Conservation (phyloP, 495 filamentous ascomycete species). For the Penicillium bialowiezense region DNA sequence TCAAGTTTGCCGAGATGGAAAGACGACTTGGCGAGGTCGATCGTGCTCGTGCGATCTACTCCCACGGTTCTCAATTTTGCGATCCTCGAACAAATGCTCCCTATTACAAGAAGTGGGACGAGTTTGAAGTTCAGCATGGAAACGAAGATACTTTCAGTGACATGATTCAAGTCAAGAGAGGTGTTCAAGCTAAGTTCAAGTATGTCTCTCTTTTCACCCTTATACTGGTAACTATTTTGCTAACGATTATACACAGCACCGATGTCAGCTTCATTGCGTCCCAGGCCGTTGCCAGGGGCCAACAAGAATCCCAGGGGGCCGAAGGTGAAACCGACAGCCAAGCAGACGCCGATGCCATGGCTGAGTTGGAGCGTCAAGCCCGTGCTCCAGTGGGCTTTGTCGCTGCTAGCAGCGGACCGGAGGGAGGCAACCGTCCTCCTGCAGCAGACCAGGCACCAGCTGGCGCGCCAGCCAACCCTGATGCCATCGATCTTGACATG, state of each 20-base stretch:
- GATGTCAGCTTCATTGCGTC: conserved; percentile 98
- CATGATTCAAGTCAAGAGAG: conserved; percentile 96
- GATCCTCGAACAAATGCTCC: conserved; percentile 84
- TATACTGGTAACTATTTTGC: conserved; percentile 4
- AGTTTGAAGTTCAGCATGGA: conserved; percentile 93
- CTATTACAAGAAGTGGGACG: conserved; percentile 97
- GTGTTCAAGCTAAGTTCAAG: conserved; percentile 96
- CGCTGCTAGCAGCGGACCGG: conserved; percentile 73
- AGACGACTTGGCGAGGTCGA: conserved; percentile 94
- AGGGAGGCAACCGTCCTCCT: conserved; percentile 63
- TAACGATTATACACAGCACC: conserved; percentile 51
- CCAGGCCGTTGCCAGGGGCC: conserved; percentile 83
- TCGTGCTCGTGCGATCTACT: conserved; percentile 90
- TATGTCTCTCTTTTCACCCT: conserved; percentile 33
- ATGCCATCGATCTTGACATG: conserved; percentile 83
- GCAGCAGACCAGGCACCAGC: conserved; percentile 36
- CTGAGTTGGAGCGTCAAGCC: conserved; percentile 82
- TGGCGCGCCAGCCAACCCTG: conserved; percentile 68
- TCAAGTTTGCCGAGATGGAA: conserved; percentile 99
- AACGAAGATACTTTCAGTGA: conserved; percentile 99
- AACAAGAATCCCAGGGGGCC: conserved; percentile 52
- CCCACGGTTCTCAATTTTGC: conserved; percentile 94
- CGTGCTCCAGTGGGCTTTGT: conserved; percentile 90
- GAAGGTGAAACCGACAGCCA: conserved; percentile 47
- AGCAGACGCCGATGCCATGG: conserved; percentile 80